These are phyloP conservation scores for Sophora flavescens DNA, from an alignment of 306 rosid genomes.

Conservation along the genomic window DNA sequence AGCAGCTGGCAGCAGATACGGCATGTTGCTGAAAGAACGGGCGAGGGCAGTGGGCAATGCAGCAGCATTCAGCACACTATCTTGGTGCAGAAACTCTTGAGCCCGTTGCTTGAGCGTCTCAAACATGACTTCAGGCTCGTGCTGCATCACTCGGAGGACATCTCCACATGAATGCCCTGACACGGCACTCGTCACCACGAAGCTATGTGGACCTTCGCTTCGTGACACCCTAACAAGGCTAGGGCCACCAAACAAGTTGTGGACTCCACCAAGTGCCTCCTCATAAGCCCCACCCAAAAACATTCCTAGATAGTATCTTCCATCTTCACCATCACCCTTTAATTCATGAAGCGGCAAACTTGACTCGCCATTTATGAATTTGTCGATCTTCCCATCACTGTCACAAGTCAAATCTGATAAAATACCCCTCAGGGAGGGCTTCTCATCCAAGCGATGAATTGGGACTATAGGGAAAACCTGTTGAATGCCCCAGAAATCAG, in stretches of 20 bases:
- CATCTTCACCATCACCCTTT: conserved; percentile 40
- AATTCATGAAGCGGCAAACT: conserved; percentile 87
- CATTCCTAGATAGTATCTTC: conserved; percentile 87
- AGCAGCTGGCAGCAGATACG: conserved; percentile 60
- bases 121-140: conserved; percentile 96
- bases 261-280: conserved; percentile 99
- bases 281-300: conserved; percentile 98
- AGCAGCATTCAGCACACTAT: not conserved
- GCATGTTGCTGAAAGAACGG: conserved; percentile 76
- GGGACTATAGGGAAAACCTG: conserved; percentile 87
- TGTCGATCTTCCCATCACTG: conserved; percentile 94
- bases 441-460: conserved; percentile 85
- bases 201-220: conserved; percentile 91
- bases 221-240: conserved; percentile 86
- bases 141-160: conserved; percentile 97
- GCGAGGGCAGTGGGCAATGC: conserved; percentile 63
- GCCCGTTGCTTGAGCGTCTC: conserved; percentile 92
- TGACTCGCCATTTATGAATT: conserved; percentile 78
- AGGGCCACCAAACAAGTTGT: conserved; percentile 92
- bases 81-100: conserved; percentile 53
- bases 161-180: conserved; percentile 85
- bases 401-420: conserved; percentile 92
- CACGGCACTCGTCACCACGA: conserved; percentile 82
- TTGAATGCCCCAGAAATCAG: conserved; percentile 85
- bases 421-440: conserved; percentile 69